A percentile compares a stretch with the other conserved stretches of the same genome.
Evolutionary conservation across 306 rosid genomes (phyloP).

Genomic region (Prunus persica): DNA sequence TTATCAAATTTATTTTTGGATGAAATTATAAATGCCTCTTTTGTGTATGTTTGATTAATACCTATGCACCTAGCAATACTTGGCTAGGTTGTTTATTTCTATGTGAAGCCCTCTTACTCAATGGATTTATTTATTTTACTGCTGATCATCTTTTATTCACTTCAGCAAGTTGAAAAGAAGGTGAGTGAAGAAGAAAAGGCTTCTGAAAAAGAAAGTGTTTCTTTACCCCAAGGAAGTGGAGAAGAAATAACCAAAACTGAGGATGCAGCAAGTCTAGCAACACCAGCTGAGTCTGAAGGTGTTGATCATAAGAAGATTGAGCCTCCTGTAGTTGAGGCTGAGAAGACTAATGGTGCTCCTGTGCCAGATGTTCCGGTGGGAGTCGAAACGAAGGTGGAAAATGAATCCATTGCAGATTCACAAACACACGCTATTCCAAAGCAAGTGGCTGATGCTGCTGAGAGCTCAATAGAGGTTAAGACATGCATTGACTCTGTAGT

Average conservation of each 20-base stretch:
- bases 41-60: background rate
- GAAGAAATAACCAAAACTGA: conserved; percentile 33
- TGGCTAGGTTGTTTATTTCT: background rate
- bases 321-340: conserved; percentile 16
- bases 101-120: background rate
- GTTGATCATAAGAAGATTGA: background rate
- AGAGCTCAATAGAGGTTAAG: conserved; percentile 11
- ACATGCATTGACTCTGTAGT: background rate
- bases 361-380: conserved; percentile 17
- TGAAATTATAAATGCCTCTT: background rate
- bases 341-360: conserved; percentile 29
- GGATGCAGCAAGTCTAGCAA: conserved; percentile 12
- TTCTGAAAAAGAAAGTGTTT: conserved; percentile 23
- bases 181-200: conserved; percentile 39
- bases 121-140: background rate
- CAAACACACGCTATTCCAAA: conserved; percentile 13
- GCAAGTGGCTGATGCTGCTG: conserved; percentile 17
- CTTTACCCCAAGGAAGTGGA: conserved; percentile 34
- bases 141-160: conserved; percentile 7
- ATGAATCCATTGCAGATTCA: conserved; percentile 31
- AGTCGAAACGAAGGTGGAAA: conserved; percentile 24
- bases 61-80: background rate
- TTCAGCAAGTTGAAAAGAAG: conserved; percentile 47
- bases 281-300: conserved; percentile 8
- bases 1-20: too few species aligned